Conservation (phyloP, 331 rosid species). For the Acacia pycnantha region DNA sequence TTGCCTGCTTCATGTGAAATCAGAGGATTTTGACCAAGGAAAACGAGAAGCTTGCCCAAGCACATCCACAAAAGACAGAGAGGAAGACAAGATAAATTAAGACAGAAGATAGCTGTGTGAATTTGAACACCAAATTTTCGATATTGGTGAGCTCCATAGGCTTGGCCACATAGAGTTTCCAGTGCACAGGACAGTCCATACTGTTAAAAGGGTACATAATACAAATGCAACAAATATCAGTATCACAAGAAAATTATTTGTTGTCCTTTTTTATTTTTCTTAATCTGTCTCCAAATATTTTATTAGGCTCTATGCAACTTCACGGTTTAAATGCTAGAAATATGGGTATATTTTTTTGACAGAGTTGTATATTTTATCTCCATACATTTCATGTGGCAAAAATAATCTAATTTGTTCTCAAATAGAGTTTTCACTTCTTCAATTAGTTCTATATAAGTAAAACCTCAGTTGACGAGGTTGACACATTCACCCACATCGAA, state of each 20-base stretch:
- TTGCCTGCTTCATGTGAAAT: constrained; percentile 79
- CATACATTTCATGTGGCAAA: neutral
- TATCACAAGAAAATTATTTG: neutral
- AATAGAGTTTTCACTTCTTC: neutral
- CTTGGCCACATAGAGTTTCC: constrained; percentile 82
- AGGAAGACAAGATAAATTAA: constrained; percentile 57
- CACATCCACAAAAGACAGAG: constrained; percentile 56
- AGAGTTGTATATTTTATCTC: neutral
- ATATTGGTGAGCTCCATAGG: constrained; percentile 79
- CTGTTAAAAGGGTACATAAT: constrained; percentile 40
- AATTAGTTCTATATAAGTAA: neutral
- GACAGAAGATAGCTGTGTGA: constrained; percentile 58
- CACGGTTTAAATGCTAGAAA: neutral
- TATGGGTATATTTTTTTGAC: neutral
- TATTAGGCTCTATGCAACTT: neutral
- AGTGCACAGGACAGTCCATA: constrained; percentile 76
- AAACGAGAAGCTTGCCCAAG: constrained; percentile 51
- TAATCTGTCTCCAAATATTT: neutral
- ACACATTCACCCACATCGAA: no score
- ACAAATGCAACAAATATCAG: neutral
- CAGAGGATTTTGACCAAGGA: constrained; percentile 77
- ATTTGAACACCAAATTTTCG: constrained; percentile 56
- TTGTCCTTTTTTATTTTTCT: neutral
- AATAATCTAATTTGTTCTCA: neutral
- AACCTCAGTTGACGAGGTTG: neutral